A percentile compares a stretch with the other conserved stretches of the same genome.
Evolutionary conservation across 2,329 filamentous ascomycete species (phyloP).

Genomic region (Ophiostoma piceae): DNA sequence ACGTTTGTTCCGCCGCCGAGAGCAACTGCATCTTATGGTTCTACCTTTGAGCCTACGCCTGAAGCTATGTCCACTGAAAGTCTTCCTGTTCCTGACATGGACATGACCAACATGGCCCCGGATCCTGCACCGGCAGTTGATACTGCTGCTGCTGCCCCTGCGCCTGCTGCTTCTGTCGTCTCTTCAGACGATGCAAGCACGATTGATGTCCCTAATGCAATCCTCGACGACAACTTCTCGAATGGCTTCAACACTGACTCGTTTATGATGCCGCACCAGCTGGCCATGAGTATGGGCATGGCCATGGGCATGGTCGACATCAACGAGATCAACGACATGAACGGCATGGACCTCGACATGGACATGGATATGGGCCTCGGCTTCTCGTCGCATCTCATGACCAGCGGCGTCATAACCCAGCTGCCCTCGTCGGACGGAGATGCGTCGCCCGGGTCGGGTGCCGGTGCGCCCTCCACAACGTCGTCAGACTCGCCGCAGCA

Average conservation of each 20-base stretch:
- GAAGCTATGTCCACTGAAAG: not conserved
- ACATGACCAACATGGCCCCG: not conserved
- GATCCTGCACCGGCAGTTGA: not conserved
- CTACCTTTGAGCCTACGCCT: not conserved
- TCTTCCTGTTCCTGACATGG: not conserved
- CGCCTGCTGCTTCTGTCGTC: not conserved
- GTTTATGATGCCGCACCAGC: conserved; percentile 26
- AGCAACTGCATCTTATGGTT: not conserved
- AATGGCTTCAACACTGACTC: not conserved
- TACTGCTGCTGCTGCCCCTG: not conserved
- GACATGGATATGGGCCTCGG: conserved; percentile 15
- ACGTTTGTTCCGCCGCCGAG: not conserved
- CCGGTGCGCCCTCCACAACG: conserved; percentile 25
- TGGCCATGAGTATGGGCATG: conserved; percentile 42
- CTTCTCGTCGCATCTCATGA: not conserved
- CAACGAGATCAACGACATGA: conserved; percentile 19
- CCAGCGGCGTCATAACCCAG: conserved; percentile 20
- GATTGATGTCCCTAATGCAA: not conserved
- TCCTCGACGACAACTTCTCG: not conserved
- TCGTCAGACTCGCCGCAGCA: conserved; percentile 14
- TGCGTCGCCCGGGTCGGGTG: conserved; percentile 26
- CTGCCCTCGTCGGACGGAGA: conserved; percentile 28
- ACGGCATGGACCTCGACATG: conserved; percentile 24
- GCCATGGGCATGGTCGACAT: conserved; percentile 34
- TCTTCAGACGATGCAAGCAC: not conserved